Base-by-base conservation (phyloP, 352 stramenopile genomes). In the Lagenidium sp. region DNA sequence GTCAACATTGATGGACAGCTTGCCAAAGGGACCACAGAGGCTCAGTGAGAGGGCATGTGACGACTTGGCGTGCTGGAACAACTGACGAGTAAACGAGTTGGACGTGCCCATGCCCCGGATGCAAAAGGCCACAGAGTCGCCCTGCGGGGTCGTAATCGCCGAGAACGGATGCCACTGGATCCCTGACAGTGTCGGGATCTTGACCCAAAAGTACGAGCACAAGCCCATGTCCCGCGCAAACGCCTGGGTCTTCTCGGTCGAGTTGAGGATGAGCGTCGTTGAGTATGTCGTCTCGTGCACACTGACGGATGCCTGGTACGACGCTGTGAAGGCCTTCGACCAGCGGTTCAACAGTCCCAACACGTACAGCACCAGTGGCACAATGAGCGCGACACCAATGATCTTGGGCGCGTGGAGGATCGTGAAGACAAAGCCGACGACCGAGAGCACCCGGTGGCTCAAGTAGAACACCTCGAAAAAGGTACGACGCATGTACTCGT, bases 91-190 rank as follows among this genome's bases (percentile, higher is more conserved):
- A 45, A 80, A 86, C 15, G 72, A 72, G 21, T 8, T 13, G 4
- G 50, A 46, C 11, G 58, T 55, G n/a, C 62, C 59, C 55, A 82
- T 74, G n/a, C 63, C 63, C 35, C 73, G 83, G 20, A 87, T 56
- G 41, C 65, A 83, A 29, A 92, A 92, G n/a, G 69, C 80, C 32
- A 92, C 68, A 28, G 80, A 86, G 35, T 88, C 71, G 29, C 72
- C 68, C 15, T 85, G 63, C 1, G 69, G 57, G 2, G 68, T 85
- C 39, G 87, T 74, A 30, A 92, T 73, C 1, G 76, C 73, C 6
- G 77, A 88, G 57, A 92, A 92, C 40, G 76, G 80, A 31, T 92
- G 80, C 77, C 80, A 92, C 50, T 92, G 53, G 5, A 65, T 61
- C 8, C 38, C 37, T 31, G 74, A 88, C 20, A 90, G 55, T 8